These are phyloP conservation scores for Chloris gayana DNA, from an alignment of 176 grass and related monocot species.

Conservation along the genomic window DNA sequence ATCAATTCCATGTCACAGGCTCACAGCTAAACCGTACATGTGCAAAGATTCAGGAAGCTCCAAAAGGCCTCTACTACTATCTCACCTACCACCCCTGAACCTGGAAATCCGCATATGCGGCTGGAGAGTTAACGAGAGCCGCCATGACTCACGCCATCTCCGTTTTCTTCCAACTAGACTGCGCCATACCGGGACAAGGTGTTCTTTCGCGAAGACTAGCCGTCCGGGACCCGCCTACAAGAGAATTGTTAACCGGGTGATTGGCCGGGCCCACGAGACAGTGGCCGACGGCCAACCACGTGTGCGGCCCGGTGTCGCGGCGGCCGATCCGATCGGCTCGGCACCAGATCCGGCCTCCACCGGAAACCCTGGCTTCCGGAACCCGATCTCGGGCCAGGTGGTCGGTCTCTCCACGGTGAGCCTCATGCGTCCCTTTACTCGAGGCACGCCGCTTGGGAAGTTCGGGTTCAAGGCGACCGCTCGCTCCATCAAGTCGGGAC, in stretches of 20 bases:
- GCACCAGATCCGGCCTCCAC: conserved; percentile 41
- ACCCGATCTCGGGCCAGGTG: conserved; percentile 23
- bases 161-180: background rate
- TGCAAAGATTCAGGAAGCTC: conserved; percentile 31
- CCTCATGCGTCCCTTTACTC: conserved; percentile 36
- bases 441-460: background rate
- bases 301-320: conserved; percentile 29
- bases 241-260: background rate
- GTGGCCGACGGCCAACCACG: conserved; percentile 24
- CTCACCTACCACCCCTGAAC: background rate
- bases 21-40: conserved; percentile 9
- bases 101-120: conserved; percentile 2
- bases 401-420: conserved; percentile 5
- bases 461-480: background rate
- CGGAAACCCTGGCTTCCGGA: conserved; percentile 28
- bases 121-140: conserved; percentile 6
- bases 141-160: background rate
- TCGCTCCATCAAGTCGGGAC: conserved; percentile 2
- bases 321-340: conserved; percentile 35
- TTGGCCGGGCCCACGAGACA: conserved; percentile 34
- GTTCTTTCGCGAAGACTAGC: conserved; percentile 30
- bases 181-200: conserved; percentile 10
- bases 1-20: conserved; percentile 8
- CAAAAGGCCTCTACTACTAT: background rate
- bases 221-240: background rate